These are phyloP conservation scores for Leptographium flavum DNA, from an alignment of 2,329 filamentous ascomycete genomes.

Conservation along the genomic window DNA sequence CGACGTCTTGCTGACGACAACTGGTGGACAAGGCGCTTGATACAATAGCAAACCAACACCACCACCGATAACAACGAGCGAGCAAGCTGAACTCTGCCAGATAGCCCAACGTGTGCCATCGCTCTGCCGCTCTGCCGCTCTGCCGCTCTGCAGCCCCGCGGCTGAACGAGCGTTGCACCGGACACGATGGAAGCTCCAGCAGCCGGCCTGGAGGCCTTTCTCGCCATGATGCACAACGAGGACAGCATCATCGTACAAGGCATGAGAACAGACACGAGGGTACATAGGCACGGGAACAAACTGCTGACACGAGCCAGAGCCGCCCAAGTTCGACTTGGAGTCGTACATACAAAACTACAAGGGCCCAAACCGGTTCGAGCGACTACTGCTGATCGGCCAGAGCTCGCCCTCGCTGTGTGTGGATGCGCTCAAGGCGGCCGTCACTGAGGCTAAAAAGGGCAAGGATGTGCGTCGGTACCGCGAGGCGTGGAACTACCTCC, in stretches of 20 bases:
- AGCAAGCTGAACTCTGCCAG: too few relatives aligned
- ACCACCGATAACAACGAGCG: too few relatives aligned
- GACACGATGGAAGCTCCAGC: neutral
- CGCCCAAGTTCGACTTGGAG: slow-evolving; percentile 82
- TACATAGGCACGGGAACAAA: too few relatives aligned
- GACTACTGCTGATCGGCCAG: slow-evolving; percentile 68
- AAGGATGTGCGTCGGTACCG: slow-evolving; percentile 61
- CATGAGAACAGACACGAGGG: neutral
- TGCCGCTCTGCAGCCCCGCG: too few relatives aligned
- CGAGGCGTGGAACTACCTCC: slow-evolving; percentile 51
- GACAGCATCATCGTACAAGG: slow-evolving; percentile 34
- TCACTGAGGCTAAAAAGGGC: slow-evolving; percentile 61
- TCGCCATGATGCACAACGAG: slow-evolving; percentile 30
- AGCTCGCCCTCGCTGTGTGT: slow-evolving; percentile 60
- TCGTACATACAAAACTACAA: slow-evolving; percentile 81
- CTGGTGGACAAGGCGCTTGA: too few relatives aligned
- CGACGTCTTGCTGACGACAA: too few relatives aligned
- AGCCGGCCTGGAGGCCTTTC: slow-evolving; percentile 19
- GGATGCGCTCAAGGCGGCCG: slow-evolving; percentile 68
- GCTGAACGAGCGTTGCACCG: too few relatives aligned
- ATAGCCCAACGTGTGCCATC: too few relatives aligned
- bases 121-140: too few relatives aligned
- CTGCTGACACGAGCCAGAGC: slow-evolving; percentile 31
- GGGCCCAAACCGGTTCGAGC: slow-evolving; percentile 66
- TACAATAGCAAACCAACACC: too few relatives aligned